Base-by-base conservation (phyloP, 2,329 filamentous ascomycete species). In the Calonectria pauciramosa region DNA sequence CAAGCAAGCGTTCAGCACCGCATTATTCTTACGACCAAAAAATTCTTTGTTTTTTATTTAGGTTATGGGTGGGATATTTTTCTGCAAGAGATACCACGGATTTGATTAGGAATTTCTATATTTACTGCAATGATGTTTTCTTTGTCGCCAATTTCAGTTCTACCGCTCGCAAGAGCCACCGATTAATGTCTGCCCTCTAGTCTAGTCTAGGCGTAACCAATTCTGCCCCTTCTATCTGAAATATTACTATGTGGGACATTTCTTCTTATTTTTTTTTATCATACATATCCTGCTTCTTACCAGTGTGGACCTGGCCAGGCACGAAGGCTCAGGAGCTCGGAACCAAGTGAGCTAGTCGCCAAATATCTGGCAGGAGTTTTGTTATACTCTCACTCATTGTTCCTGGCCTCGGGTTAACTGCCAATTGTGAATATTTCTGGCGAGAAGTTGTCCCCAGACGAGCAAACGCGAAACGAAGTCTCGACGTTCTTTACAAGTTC, bases 401-500 rank as follows among this genome's bases (percentile, higher is more conserved):
- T 32, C 30, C 30, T 32, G 8, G 30, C 30, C 30, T 32, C 8
- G 30, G 4, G 30, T 8, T 8, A 32, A 32, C 30, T 32, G 30
- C 30, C 8, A 4, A 32, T 32, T 32, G 30, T 32, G 4, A 8
- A 32, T 8, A 4, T 32, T 32, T 32, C 30, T 32, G 4, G 30
- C 8, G 30, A 32, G 30, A 32, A 32, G 30, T 8, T 32, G 30
- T 32, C 30, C 30, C n/a, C n/a, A n/a, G 30, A 32, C 4, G 30
- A 32, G 30, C 4, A 32, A 8, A 32, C 8, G 30, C 30, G 30
- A 23, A 49, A 6, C 20, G 23, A 23, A 49, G 44, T 20, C 7
- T 49, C 20, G 44, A 23, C 44, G 7, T 11, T 47, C 18, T 23
- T 77, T 72, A 85, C 51, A 86, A 68, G 11, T 74, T 85, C 11